Conservation (phyloP, 2,329 filamentous ascomycete species). For the Ceratocystis papillata region DNA sequence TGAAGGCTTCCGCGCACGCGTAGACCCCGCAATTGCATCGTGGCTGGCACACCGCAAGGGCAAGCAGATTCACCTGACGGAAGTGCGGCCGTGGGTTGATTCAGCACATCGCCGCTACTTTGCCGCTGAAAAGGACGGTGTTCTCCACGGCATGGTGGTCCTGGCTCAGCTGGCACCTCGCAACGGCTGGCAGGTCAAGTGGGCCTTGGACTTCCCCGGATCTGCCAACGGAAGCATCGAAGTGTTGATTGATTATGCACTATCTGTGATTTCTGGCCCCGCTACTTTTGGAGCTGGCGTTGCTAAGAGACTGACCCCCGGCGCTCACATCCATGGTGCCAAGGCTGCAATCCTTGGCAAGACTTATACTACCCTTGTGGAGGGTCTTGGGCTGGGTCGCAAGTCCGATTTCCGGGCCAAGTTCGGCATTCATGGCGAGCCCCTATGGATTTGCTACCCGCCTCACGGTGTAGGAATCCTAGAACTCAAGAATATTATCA, state of each 20-base stretch:
- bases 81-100: slow-evolving; percentile 82
- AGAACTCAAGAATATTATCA: slow-evolving; percentile 74
- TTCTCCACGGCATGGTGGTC: slow-evolving; percentile 66
- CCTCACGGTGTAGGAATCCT: slow-evolving; percentile 71
- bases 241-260: slow-evolving; percentile 61
- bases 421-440: slow-evolving; percentile 73
- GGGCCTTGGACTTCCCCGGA: slow-evolving; percentile 84
- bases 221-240: slow-evolving; percentile 83
- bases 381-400: slow-evolving; percentile 68
- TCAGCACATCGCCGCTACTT: slow-evolving; percentile 75
- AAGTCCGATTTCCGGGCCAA: slow-evolving; percentile 89
- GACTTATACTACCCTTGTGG: slow-evolving; percentile 72
- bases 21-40: slow-evolving; percentile 61
- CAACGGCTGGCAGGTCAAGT: slow-evolving; percentile 90
- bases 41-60: slow-evolving; percentile 76
- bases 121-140: slow-evolving; percentile 63
- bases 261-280: slow-evolving; percentile 40
- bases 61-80: slow-evolving; percentile 76
- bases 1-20: slow-evolving; percentile 55
- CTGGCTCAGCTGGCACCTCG: slow-evolving; percentile 68
- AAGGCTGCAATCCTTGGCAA: slow-evolving; percentile 71
- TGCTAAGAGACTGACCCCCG: slow-evolving; percentile 59
- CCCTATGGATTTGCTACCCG: slow-evolving; percentile 83
- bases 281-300: slow-evolving; percentile 87
- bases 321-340: slow-evolving; percentile 69